phyloP scores from a whole-genome alignment of 2,329 filamentous ascomycete genomes.

The Tolypocladium ophioglossoides region DNA sequence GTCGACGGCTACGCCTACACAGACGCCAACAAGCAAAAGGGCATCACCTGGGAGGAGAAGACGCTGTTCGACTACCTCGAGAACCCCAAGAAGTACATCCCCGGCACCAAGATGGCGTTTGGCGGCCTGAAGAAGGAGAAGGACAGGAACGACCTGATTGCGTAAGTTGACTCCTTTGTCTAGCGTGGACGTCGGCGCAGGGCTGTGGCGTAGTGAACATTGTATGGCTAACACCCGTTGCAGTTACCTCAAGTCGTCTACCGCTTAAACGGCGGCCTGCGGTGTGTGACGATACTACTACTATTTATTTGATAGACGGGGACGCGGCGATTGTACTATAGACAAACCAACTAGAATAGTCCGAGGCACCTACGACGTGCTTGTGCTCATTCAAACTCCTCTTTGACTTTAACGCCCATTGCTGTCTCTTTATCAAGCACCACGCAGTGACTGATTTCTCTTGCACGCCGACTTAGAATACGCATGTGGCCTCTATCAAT shows the following conservation, averaged over 20 bases:
- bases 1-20: constrained; percentile 95
- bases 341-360: constrained; percentile 26
- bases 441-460: background rate
- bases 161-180: constrained; percentile 46
- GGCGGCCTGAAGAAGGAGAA: constrained; percentile 99
- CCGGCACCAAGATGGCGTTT: constrained; percentile 99
- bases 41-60: constrained; percentile 75
- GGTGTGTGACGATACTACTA: constrained; percentile 22
- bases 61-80: constrained; percentile 96
- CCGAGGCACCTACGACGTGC: constrained; percentile 16
- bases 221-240: constrained; percentile 13
- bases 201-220: background rate
- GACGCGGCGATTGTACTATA: constrained; percentile 27
- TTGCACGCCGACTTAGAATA: background rate
- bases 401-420: constrained; percentile 12
- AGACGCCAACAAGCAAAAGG: constrained; percentile 98
- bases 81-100: constrained; percentile 99
- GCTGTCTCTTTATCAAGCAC: background rate
- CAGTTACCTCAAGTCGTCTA: constrained; percentile 60
- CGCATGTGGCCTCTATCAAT: no score
- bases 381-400: constrained; percentile 24
- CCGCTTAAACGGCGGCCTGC: constrained; percentile 43
- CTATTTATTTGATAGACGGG: constrained; percentile 22
- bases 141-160: constrained; percentile 98
- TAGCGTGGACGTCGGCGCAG: no score